These are phyloP conservation scores for Eimeria nieschulzi DNA, from an alignment of 169 alveolate species.

Conservation along the genomic window DNA sequence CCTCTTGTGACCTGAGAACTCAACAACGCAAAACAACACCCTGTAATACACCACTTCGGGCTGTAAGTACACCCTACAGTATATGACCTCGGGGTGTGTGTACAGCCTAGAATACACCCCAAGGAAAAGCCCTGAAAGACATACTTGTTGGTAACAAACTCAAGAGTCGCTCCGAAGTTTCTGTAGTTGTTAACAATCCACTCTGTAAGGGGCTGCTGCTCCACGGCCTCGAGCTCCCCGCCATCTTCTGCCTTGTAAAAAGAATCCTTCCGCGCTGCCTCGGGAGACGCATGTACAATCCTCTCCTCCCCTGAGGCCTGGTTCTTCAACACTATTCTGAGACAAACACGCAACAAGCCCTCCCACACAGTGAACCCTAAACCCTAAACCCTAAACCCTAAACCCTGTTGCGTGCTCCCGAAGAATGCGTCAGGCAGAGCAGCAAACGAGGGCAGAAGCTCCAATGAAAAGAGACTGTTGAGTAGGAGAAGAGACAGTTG, in stretches of 20 bases:
- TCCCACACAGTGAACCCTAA: background rate
- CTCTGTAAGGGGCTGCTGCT: slow-evolving; percentile 94
- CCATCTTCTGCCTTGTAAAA: slow-evolving; percentile 81
- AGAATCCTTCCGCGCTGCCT: slow-evolving; percentile 82
- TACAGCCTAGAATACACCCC: too few species aligned
- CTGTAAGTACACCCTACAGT: too few species aligned
- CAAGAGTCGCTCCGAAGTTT: slow-evolving; percentile 96
- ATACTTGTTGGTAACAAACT: slow-evolving; percentile 96
- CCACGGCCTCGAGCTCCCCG: slow-evolving; percentile 92
- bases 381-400: slow-evolving; percentile 14
- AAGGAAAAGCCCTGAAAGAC: too few species aligned
- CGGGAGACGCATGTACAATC: slow-evolving; percentile 83
- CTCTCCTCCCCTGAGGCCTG: slow-evolving; percentile 87
- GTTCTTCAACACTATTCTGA: slow-evolving; percentile 87
- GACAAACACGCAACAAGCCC: background rate
- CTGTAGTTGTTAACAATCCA: slow-evolving; percentile 97
- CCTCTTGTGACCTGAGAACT: slow-evolving; percentile 93
- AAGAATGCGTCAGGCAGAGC: too few species aligned
- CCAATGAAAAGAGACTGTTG: too few species aligned
- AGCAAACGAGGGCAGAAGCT: too few species aligned
- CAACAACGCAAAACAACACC: too few species aligned
- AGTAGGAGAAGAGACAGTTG: too few species aligned
- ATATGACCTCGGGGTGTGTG: too few species aligned
- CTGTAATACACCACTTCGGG: too few species aligned
- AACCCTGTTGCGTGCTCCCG: too few species aligned